Evolutionary conservation across 441 rosid genomes (phyloP), one percentile per base, ranked within the genome.

Genomic region (Pelargonium cotyledonis): DNA sequence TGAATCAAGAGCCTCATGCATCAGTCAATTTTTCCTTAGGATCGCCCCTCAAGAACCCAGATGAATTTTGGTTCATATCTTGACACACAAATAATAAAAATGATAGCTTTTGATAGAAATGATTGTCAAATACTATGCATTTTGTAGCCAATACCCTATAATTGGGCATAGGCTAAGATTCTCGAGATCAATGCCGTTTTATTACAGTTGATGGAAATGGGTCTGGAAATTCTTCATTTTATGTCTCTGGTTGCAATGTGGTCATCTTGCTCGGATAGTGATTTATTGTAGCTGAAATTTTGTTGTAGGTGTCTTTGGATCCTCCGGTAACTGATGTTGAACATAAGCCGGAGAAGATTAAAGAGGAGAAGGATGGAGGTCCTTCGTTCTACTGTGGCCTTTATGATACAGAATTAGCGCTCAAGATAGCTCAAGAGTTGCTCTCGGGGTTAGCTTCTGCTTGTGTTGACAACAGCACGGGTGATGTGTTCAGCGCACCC

Each of bases 391-490:
- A 75, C 68, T 95, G 98, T 69, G 75, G 79, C 16, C 89, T 86
- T 35, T 90, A 78, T 55, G 98, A 95, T 63, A 76, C 85, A 19
- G 83, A 87, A 75, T 43, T 85, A 44, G 95, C 83, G 72, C 86
- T 77, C 78, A 92, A 84, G 67, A 82, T 89, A 40, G 85, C 92
- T 60, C 86, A 84, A 71, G 72, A 47, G 43, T 75, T 95, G 74
- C 88, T 95, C 67, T 89, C 89, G 0, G 98, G 99, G 41, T 73
- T 95, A 75, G 89, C 95, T 62, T 74, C 89, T 0, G 96, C 97
- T 53, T 90, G 92, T 74, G 87, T 95, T 6, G 97, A 92, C 80
- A 85, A 84, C 86, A 95, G 97, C 0, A 86, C 87, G 0, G 97
- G 96, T 12, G 95, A 79, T 60, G 71, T 92, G 75, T 95, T 92